Evolutionary conservation across 352 stramenopile genomes (phyloP), one percentile per base, ranked within the genome.

Genomic region (Achlya hypogyna): DNA sequence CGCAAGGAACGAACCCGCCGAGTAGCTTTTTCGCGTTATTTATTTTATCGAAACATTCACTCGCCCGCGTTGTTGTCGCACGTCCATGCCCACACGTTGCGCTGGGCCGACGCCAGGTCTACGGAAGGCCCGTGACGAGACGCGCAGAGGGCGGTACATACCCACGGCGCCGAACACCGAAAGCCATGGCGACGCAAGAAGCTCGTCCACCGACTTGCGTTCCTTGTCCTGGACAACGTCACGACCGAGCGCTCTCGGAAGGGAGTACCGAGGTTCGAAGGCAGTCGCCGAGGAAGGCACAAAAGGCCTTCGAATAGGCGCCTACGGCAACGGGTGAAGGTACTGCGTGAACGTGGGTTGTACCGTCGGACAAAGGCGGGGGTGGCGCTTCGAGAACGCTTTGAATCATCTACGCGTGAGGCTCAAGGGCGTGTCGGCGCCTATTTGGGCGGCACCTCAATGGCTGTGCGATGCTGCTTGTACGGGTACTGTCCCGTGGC

Each of bases 401-500:
- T 69, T 93, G 84, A 67, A 93, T 77, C 82, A 91, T 87, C 49
- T 79, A 35, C 0, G 38, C 23, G 16, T 18, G 10, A 59, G 35
- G 40, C 38, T 62, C 23, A 72, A 25, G 23, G 20, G 25, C 5
- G 5, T 63, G 32, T 38, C 42, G 20, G 20, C 23, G 25, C 18
- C 64, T 8, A 65, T 8, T 6, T 22, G 9, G 3, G 28, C 25
- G 10, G 28, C 16, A 77, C 72, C 60, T 92, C 88, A 66, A 97
- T 93, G 62, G 77, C 85, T 27, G 78, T 89, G 49, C 79, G 78
- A 71, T 88, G 78, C 67, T 88, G 87, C 38, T 76, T 73, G 71
- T 97, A 98, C 43, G 91, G 92, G 63, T 86, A 96, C 25, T 94
- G 74, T 59, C 91, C 92, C 22, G 84, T 93, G 23, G 87, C 78